Base-by-base conservation (phyloP, 2,329 filamentous ascomycete genomes). In the Dothistroma septosporum region DNA sequence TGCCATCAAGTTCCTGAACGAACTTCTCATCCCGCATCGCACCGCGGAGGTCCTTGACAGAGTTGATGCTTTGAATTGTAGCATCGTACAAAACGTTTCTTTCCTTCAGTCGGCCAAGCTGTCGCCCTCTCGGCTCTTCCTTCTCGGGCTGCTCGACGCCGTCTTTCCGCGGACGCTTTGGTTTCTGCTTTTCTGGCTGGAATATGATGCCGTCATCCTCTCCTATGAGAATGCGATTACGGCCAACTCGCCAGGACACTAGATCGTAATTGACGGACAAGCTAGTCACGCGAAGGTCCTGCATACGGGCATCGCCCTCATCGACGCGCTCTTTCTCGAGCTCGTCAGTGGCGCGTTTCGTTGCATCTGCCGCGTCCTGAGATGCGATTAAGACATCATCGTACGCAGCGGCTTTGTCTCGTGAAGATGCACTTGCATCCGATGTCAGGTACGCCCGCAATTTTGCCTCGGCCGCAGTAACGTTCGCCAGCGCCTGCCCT, bases 251-350 rank as follows among this genome's bases (percentile, higher is more conserved):
- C 92, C 92, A 97, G 72, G 91, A 92, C 59, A 99, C 89, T 76
- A 97, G 86, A 66, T 91, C 90, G 74, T 96, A 97, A 75, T 94
- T 96, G 59, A 97, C 91, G 1, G 93, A 92, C 0, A 95, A 95
- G 63, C 90, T 88, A 3, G 92, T 96, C 61, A 99, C 89, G 67
- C 96, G 92, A 50, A 99, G 79, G 68, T 92, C 87, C 76, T 99
- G 94, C 87, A 99, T 92, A 60, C 91, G 86, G 37, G 85, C 78
- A 71, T 99, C 93, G 59, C 91, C 87, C 73, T 91, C 90, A 22
- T 90, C 84, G 14, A 96, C 85, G 0, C 91, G 90, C 73, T 99
- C 94, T 61, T 84, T 87, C 55, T 85, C 85, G 60, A 97, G 80
- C 74, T 97, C 94, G 66, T 97, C 93, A 61, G 97, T 96, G 11